phyloP scores from a whole-genome alignment of 2,329 filamentous ascomycete genomes.

The Alternaria dauci region DNA sequence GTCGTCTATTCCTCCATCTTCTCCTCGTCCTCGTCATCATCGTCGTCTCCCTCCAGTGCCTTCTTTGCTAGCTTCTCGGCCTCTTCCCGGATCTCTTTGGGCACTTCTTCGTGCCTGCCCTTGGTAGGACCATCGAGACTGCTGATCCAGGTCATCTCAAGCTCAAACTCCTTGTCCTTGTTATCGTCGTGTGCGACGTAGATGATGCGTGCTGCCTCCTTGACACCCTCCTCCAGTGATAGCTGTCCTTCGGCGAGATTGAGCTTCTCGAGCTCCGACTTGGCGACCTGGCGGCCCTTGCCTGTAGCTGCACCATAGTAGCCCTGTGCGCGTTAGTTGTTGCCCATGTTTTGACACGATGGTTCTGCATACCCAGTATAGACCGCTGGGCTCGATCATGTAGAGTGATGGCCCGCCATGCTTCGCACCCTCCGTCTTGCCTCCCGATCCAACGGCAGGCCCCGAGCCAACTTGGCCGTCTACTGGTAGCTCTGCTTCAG shows the following conservation, averaged over 20 bases:
- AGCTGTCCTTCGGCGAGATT: conserved; percentile 81
- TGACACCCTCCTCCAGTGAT: conserved; percentile 85
- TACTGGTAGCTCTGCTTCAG: conserved; percentile 82
- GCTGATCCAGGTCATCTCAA: conserved; percentile 99
- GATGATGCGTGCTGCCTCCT: conserved; percentile 96
- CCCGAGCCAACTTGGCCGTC: conserved; percentile 90
- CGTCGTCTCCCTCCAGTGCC: conserved; percentile 84
- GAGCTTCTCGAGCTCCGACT: conserved; percentile 98
- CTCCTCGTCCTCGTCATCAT: conserved; percentile 77
- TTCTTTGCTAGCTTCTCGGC: conserved; percentile 93
- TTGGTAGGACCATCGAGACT: conserved; percentile 84
- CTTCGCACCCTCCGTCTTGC: conserved; percentile 76
- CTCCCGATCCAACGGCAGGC: conserved; percentile 80
- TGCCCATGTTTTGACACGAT: background rate
- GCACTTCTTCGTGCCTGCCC: conserved; percentile 91
- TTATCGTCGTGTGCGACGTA: conserved; percentile 98
- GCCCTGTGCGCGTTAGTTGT: conserved; percentile 61
- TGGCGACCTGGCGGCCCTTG: conserved; percentile 95
- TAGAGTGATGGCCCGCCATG: conserved; percentile 93
- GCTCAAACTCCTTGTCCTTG: conserved; percentile 99
- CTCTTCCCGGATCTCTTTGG: conserved; percentile 87
- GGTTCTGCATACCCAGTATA: conserved; percentile 77
- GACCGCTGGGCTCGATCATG: conserved; percentile 97
- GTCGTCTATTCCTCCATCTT: conserved; percentile 84
- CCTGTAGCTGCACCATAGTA: conserved; percentile 98